A percentile compares a stretch with the other conserved stretches of the same genome.
Evolutionary conservation across 345 rosid species (phyloP).

Genomic region (Eucalyptus tenuipes): DNA sequence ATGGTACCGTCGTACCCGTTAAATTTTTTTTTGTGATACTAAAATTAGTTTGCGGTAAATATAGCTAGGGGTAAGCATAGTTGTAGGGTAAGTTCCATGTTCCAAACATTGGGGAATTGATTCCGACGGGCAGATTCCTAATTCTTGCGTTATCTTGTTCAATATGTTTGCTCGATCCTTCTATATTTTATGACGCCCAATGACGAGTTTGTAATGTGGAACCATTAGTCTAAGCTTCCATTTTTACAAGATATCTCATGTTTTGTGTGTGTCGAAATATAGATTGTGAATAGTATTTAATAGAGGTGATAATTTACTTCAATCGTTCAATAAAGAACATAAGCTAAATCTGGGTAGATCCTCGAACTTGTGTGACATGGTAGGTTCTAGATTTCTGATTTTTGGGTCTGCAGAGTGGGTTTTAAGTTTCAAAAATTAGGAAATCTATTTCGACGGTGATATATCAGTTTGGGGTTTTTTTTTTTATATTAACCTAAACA

Average conservation of each 20-base stretch:
- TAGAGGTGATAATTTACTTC: too few species aligned
- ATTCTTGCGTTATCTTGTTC: too few species aligned
- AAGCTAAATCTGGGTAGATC: rapidly evolving
- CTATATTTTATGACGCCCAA: rapidly evolving
- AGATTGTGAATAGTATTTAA: too few species aligned
- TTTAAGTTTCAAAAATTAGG: rapidly evolving
- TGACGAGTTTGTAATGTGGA: too few species aligned
- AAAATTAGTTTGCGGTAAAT: neutral
- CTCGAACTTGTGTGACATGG: rapidly evolving
- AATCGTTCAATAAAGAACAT: too few species aligned
- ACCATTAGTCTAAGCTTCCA: too few species aligned
- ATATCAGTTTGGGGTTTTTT: too few species aligned
- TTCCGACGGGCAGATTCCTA: rapidly evolving
- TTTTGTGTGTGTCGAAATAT: rapidly evolving
- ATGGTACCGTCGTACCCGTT: rapidly evolving
- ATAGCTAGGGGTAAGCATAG: neutral
- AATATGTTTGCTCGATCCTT: too few species aligned
- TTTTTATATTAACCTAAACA: neutral
- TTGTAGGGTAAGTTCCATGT: rapidly evolving
- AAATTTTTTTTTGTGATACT: neutral
- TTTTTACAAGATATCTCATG: too few species aligned
- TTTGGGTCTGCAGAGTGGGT: rapidly evolving
- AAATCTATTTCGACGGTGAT: rapidly evolving
- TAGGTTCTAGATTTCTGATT: too few species aligned
- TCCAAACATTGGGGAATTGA: too few species aligned